These are phyloP conservation scores for Pseudoneurospora amorphoporcata DNA, from an alignment of 495 filamentous ascomycete genomes.

Conservation along the genomic window DNA sequence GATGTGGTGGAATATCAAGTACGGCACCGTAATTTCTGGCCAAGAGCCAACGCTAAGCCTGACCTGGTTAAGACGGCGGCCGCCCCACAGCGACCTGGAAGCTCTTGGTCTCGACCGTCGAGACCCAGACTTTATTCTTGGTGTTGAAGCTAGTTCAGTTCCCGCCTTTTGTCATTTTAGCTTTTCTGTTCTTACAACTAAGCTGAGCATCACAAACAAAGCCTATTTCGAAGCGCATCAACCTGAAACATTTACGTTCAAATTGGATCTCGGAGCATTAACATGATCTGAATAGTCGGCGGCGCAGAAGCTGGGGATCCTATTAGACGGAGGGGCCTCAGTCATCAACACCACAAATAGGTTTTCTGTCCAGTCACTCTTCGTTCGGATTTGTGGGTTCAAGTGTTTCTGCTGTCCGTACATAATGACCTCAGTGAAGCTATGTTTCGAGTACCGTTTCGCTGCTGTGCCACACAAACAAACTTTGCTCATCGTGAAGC, in stretches of 20 bases:
- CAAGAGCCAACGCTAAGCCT: background rate
- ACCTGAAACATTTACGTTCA: background rate
- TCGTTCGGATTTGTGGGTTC: background rate
- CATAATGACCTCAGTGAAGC: background rate
- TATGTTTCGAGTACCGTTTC: background rate
- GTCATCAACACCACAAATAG: background rate
- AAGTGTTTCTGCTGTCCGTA: background rate
- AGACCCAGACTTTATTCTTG: background rate
- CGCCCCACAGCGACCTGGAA: background rate
- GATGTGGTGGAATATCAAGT: background rate
- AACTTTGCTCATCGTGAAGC: background rate
- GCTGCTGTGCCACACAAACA: background rate
- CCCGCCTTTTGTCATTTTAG: background rate
- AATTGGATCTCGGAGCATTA: background rate
- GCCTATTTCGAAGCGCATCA: background rate
- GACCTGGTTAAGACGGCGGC: background rate
- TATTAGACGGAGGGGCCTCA: background rate
- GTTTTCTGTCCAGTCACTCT: background rate
- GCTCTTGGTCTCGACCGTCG: background rate
- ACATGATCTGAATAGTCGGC: background rate
- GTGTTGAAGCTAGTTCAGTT: background rate
- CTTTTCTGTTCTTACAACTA: background rate
- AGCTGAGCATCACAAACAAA: background rate
- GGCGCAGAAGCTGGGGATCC: background rate
- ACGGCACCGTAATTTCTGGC: background rate